These are phyloP conservation scores for Trypanosoma cruzi DNA, from an alignment of 208 protist genomes.

Conservation along the genomic window DNA sequence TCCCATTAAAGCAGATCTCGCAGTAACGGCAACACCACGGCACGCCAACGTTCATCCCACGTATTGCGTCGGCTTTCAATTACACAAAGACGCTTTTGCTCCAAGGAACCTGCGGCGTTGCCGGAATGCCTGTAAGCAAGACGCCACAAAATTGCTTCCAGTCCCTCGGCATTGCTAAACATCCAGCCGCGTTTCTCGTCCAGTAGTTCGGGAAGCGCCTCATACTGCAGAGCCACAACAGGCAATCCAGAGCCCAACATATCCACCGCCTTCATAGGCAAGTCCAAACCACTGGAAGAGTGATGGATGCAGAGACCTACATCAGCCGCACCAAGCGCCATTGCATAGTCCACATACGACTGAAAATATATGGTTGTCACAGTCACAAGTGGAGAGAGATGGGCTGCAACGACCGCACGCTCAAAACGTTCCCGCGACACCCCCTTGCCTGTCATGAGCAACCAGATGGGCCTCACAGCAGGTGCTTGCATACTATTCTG, in stretches of 20 bases:
- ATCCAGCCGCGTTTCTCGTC: conserved; percentile 60
- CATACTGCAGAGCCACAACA: conserved; percentile 89
- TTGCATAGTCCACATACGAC: conserved; percentile 93
- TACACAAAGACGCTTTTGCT: conserved; percentile 13
- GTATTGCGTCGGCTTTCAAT: conserved; percentile 21
- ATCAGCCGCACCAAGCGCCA: conserved; percentile 90
- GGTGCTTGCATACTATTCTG: neutral
- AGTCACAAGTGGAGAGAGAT: conserved; percentile 62
- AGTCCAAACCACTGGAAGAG: conserved; percentile 94
- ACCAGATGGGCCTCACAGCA: conserved; percentile 44
- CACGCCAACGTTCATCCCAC: conserved; percentile 73
- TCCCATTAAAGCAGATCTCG: conserved; percentile 9
- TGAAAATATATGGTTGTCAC: conserved; percentile 93
- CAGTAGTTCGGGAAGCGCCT: conserved; percentile 91
- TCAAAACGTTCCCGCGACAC: conserved; percentile 64
- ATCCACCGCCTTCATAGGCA: conserved; percentile 98
- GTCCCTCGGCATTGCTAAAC: conserved; percentile 51
- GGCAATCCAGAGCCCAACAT: conserved; percentile 96
- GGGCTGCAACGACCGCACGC: conserved; percentile 40
- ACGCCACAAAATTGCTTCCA: conserved; percentile 52
- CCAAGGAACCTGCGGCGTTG: neutral
- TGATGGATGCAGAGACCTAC: conserved; percentile 96
- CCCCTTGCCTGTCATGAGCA: conserved; percentile 87
- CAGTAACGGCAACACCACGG: conserved; percentile 45
- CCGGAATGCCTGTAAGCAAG: neutral